Base-by-base conservation (phyloP, 2,329 filamentous ascomycete species). In the Neonectria ditissima region DNA sequence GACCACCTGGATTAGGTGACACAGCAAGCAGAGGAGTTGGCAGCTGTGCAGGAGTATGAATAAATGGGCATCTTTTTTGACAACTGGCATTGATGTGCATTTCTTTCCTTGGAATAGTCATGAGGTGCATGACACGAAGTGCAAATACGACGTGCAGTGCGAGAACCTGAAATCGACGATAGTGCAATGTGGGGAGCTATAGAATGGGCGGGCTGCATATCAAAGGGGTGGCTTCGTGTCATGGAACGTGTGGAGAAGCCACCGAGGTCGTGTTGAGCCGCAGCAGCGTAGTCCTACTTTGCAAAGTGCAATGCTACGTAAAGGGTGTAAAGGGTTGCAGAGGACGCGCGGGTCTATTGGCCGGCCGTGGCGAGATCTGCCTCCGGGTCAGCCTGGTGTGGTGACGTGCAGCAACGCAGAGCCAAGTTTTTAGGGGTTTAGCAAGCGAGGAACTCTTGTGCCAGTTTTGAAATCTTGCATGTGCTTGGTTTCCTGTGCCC, bases 291-390 rank as follows among this genome's bases (percentile, higher is more conserved):
- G 47, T 50, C 28, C 28, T 32, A 50, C 26, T 5, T 50, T 32
- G n/a, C 4, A 20, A 13, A 16, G 32, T 14, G 32, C 32, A 37
- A 37, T 37, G 6, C 34, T 16, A 37, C 14, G 14, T 37, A n/a
- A 37, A n/a, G 34, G 14, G 34, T 37, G 34, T 37, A 7, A n/a
- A 37, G 8, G 34, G 14, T 14, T 37, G 34, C n/a, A 7, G 34
- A 37, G 28, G 28, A 9, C 10, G 28, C 10, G 28, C 2, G n/a
- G 47, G 28, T 30, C 43, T 26, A 51, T 59, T 22, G 54, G 43
- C 28, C 7, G 10, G 32, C 9, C 45, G 53, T 57, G 47, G 53
- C 53, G 45, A 30, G 59, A 62, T 57, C 22, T 62, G 54, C 59
- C 59, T 43, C 51, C 48, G 26, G 20, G 59, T 62, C 18, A 45